phyloP scores from a whole-genome alignment of 2,329 filamentous ascomycete genomes.

The Pseudogymnoascus sp. region DNA sequence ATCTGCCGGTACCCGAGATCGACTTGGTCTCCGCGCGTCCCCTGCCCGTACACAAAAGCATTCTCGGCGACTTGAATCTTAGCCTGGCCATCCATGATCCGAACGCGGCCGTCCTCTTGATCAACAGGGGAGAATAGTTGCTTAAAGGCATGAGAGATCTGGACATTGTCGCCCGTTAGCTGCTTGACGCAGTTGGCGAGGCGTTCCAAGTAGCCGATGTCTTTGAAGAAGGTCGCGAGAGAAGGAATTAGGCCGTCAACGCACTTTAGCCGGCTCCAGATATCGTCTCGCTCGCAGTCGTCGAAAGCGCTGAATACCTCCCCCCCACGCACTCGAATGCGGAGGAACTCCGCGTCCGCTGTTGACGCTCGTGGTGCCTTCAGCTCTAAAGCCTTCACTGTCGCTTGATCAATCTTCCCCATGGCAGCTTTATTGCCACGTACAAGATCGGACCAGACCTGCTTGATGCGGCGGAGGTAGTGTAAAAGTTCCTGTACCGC shows the following conservation, averaged over 20 bases:
- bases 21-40: neutral
- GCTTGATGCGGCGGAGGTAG: slow-evolving; percentile 5
- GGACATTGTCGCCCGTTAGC: slow-evolving; percentile 5
- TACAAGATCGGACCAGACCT: neutral
- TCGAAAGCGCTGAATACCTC: neutral
- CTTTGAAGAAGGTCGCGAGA: slow-evolving; percentile 18
- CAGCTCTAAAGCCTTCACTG: neutral
- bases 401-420: neutral
- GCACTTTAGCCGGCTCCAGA: neutral
- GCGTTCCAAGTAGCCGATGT: slow-evolving; percentile 15
- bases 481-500: neutral
- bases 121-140: neutral
- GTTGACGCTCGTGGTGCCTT: neutral
- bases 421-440: neutral
- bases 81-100: neutral
- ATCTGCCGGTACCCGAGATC: slow-evolving; percentile 12
- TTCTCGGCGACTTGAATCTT: slow-evolving; percentile 10
- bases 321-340: neutral
- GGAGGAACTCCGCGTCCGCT: neutral
- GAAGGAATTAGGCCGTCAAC: neutral
- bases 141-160: neutral
- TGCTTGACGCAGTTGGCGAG: slow-evolving; percentile 15
- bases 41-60: neutral
- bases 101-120: neutral
- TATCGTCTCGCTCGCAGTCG: neutral